phyloP scores from a whole-genome alignment of 208 protist genomes.

The Acanthamoeba sp. region DNA sequence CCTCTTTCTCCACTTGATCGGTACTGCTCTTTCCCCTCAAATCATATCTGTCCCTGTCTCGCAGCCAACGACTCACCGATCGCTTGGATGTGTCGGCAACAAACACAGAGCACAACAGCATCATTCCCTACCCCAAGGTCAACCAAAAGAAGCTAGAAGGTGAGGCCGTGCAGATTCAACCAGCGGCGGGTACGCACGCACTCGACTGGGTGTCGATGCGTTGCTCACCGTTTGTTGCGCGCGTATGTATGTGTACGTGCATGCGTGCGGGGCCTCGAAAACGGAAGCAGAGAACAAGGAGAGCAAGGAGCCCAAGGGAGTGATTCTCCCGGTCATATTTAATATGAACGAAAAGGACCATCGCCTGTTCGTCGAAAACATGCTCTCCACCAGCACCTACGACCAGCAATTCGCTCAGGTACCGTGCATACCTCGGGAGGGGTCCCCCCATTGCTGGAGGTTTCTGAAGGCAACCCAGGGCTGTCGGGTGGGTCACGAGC shows the following conservation, averaged over 20 bases:
- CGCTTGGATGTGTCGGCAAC: background rate
- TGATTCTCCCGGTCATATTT: conserved; percentile 83
- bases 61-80: background rate
- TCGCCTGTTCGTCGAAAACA: conserved; percentile 79
- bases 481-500: background rate
- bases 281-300: background rate
- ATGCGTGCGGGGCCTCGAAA: background rate
- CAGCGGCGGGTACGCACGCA: too few relatives aligned
- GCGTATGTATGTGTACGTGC: background rate
- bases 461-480: background rate
- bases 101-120: conserved; percentile 69
- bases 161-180: conserved; percentile 28
- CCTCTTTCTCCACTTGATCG: conserved; percentile 79
- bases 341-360: conserved; percentile 79
- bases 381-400: conserved; percentile 76
- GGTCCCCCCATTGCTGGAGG: background rate
- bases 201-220: too few relatives aligned
- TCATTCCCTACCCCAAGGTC: conserved; percentile 70
- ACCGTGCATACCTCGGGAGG: too few relatives aligned
- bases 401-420: conserved; percentile 65
- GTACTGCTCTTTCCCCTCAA: background rate
- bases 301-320: conserved; percentile 77
- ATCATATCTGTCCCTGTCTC: background rate
- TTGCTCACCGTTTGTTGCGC: background rate
- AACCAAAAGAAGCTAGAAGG: conserved; percentile 57